phyloP scores from a whole-genome alignment of 371 early-diverging fungal genomes.

The Rhizopus stolonifer region DNA sequence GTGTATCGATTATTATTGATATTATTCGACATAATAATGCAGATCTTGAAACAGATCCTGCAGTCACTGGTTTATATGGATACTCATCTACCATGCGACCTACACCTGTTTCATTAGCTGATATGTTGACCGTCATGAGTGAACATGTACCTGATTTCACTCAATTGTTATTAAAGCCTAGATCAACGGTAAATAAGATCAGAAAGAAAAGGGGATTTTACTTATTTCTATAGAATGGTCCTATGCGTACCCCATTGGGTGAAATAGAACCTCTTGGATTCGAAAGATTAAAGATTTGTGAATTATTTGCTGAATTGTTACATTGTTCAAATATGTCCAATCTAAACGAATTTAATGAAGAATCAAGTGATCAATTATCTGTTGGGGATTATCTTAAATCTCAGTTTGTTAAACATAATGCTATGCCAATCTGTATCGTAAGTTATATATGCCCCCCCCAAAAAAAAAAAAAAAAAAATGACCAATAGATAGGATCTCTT shows the following conservation, averaged over 20 bases:
- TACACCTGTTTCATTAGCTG: slow-evolving; percentile 62
- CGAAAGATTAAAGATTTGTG: slow-evolving; percentile 89
- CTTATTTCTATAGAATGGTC: slow-evolving; percentile 27
- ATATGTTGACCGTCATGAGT: slow-evolving; percentile 77
- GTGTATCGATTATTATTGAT: slow-evolving; percentile 91
- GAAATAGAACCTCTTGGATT: slow-evolving; percentile 80
- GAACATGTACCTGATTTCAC: slow-evolving; percentile 67
- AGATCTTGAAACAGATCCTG: slow-evolving; percentile 32
- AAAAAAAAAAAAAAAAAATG: neutral
- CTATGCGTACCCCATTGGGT: slow-evolving; percentile 68
- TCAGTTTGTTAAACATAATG: slow-evolving; percentile 60
- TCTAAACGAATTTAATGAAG: slow-evolving; percentile 43
- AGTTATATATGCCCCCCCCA: neutral
- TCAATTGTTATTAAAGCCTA: slow-evolving; percentile 56
- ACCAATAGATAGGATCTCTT: slow-evolving; percentile 65
- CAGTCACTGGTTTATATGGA: slow-evolving; percentile 29
- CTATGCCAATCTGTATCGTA: slow-evolving; percentile 57
- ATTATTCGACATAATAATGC: slow-evolving; percentile 89
- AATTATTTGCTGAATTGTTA: slow-evolving; percentile 92
- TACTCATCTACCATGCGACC: slow-evolving; percentile 9
- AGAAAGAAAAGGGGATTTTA: neutral
- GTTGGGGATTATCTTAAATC: slow-evolving; percentile 68
- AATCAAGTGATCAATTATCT: slow-evolving; percentile 2
- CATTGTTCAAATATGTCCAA: slow-evolving; percentile 81
- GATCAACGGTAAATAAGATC: slow-evolving; percentile 44